phyloP scores from a whole-genome alignment of 139 green algal genomes.

The Tetraselmis chui region DNA sequence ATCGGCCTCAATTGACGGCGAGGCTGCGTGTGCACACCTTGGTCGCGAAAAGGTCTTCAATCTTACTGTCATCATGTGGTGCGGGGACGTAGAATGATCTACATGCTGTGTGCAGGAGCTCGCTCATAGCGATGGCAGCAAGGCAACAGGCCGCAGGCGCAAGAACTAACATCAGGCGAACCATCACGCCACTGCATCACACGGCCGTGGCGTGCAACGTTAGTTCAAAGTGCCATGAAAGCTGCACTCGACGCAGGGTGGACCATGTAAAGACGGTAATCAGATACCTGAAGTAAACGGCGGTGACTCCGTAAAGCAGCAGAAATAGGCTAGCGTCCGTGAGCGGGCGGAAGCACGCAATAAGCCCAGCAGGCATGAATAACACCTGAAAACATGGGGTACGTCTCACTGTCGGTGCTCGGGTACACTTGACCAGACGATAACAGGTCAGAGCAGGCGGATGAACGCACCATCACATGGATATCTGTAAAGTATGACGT shows the following conservation, averaged over 20 bases:
- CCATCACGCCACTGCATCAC: slow-evolving; percentile 34
- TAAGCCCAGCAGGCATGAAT: slow-evolving; percentile 63
- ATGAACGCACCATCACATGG: neutral
- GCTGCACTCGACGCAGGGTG: too few species aligned
- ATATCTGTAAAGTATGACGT: slow-evolving; percentile 82
- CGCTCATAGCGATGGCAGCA: slow-evolving; percentile 66
- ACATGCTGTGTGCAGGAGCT: slow-evolving; percentile 33
- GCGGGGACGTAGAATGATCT: neutral
- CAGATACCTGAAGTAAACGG: slow-evolving; percentile 79
- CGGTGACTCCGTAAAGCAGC: slow-evolving; percentile 86
- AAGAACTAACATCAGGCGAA: slow-evolving; percentile 94
- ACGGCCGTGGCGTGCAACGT: neutral
- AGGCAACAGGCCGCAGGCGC: slow-evolving; percentile 90
- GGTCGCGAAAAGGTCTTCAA: too few species aligned
- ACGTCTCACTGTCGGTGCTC: too few species aligned
- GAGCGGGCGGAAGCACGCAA: slow-evolving; percentile 73
- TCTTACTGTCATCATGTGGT: neutral
- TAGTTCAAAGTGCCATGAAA: neutral
- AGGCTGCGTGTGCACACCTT: too few species aligned
- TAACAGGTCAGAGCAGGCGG: neutral
- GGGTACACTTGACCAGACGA: too few species aligned
- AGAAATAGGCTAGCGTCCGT: slow-evolving; percentile 79
- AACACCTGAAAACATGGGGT: too few species aligned
- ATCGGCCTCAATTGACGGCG: too few species aligned
- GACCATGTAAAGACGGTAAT: too few species aligned